Base-by-base conservation (phyloP, 31 red algal genomes). In the Endocladia muricata region DNA sequence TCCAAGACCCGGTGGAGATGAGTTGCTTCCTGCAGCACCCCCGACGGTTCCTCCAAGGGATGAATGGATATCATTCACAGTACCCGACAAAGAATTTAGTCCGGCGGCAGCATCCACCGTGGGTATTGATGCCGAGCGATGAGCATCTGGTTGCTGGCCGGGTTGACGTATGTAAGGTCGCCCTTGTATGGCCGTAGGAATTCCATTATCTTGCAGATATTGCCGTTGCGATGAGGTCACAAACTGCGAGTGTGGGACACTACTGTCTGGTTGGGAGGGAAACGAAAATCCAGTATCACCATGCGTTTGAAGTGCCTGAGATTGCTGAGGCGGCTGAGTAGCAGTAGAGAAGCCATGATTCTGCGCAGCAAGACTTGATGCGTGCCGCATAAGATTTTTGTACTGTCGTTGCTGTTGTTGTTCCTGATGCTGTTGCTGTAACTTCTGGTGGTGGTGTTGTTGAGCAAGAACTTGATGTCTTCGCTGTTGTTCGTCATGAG, bases 401-500 rank as follows among this genome's bases (percentile, higher is more conserved):
- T 59, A 60, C 28, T 55, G 72, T 9, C 38, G 44, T 38, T 59
- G 49, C 48, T 56, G 51, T 22, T 59, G 72, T 31, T 76, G 72
- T 58, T 76, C 22, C 31, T 59, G 72, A 37, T 76, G 72, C 54
- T 76, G 72, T 0, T 59, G 21, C 22, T 59, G 72, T 3, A 29
- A 42, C 36, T 59, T 23, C 51, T 59, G 72, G 33, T 63, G 55
- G 7, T 74, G 79, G 5, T 70, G 39, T 17, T 82, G 78, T 57
- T 82, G 78, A 1, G 58, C 43, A 1, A 42, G 42, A 31, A 68
- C 57, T 37, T 37, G 41, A 42, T 63, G 62, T 52, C 48, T 36
- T 7, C 71, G 78, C 33, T 32, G 47, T 55, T 67, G 64, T 60
- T 71, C 44, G 2, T 69, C 51, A 31, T 64, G 67, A 25, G 38